These are phyloP conservation scores for Parietichytrium sp. DNA, from an alignment of 108 stramenopile genomes.

Conservation along the genomic window DNA sequence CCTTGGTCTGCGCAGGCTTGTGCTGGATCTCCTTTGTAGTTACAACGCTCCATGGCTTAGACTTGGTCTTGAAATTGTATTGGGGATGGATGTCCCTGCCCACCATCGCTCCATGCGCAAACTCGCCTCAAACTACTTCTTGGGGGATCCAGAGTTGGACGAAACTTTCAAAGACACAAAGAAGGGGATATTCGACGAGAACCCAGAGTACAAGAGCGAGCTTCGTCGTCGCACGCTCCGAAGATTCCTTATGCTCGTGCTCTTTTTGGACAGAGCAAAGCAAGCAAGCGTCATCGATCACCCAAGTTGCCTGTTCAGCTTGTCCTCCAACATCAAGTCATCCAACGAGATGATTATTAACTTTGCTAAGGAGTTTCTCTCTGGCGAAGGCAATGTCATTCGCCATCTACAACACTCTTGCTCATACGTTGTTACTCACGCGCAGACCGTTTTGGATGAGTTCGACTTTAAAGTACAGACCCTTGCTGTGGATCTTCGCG, in stretches of 20 bases:
- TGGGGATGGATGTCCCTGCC: slow-evolving; percentile 58
- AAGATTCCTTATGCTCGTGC: slow-evolving; percentile 69
- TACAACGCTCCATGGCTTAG: slow-evolving; percentile 83
- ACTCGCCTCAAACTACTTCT: slow-evolving; percentile 46
- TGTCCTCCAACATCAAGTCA: slow-evolving; percentile 67
- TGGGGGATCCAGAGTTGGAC: slow-evolving; percentile 64
- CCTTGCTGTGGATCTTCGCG: slow-evolving; percentile 83
- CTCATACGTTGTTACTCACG: slow-evolving; percentile 73
- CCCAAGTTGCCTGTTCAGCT: slow-evolving; percentile 59
- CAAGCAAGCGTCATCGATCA: slow-evolving; percentile 61
- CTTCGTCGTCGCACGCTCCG: slow-evolving; percentile 68
- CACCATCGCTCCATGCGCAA: slow-evolving; percentile 5
- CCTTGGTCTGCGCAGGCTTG: slow-evolving; percentile 66
- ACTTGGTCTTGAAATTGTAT: slow-evolving; percentile 80
- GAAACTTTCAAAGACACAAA: slow-evolving; percentile 71
- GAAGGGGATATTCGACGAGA: slow-evolving; percentile 70
- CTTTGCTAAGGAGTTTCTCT: slow-evolving; percentile 75
- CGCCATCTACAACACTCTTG: slow-evolving; percentile 71
- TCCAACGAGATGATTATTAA: slow-evolving; percentile 72
- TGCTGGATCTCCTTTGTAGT: slow-evolving; percentile 72
- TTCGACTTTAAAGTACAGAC: slow-evolving; percentile 75
- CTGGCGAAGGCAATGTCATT: slow-evolving; percentile 78
- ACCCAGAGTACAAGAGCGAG: slow-evolving; percentile 68
- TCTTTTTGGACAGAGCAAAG: slow-evolving; percentile 78
- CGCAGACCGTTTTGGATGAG: slow-evolving; percentile 83